These are phyloP conservation scores for Globisporangium echinulatum DNA, from an alignment of 352 stramenopile genomes.

Conservation along the genomic window DNA sequence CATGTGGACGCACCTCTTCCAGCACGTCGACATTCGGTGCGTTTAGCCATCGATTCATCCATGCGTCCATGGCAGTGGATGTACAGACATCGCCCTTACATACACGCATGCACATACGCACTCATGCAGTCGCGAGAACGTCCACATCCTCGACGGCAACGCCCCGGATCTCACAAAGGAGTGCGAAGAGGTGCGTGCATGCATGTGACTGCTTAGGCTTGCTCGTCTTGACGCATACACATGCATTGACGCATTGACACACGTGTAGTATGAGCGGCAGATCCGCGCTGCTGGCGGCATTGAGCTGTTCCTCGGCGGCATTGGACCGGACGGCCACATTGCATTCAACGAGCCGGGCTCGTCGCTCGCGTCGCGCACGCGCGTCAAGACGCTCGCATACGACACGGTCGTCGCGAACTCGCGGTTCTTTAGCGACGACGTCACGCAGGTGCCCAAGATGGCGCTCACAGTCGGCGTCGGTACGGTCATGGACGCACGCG, in stretches of 20 bases:
- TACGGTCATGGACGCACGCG: slow-evolving; percentile 82
- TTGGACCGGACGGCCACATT: slow-evolving; percentile 91
- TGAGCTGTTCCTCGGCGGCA: slow-evolving; percentile 89
- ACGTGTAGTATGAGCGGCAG: slow-evolving; percentile 69
- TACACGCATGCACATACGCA: neutral
- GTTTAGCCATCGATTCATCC: slow-evolving; percentile 4
- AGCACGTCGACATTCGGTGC: slow-evolving; percentile 85
- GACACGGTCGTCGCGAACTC: slow-evolving; percentile 88
- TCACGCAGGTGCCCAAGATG: slow-evolving; percentile 84
- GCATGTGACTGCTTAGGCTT: neutral
- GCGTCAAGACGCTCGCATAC: slow-evolving; percentile 88
- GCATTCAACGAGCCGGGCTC: slow-evolving; percentile 90
- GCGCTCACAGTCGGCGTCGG: slow-evolving; percentile 85
- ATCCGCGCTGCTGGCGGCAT: slow-evolving; percentile 82
- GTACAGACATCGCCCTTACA: too few relatives aligned
- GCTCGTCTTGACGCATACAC: neutral
- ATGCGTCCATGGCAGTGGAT: neutral
- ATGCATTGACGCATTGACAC: neutral
- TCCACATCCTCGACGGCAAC: slow-evolving; percentile 86
- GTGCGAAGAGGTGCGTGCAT: slow-evolving; percentile 40
- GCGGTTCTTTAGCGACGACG: slow-evolving; percentile 80
- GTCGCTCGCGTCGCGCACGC: slow-evolving; percentile 71
- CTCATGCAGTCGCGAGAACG: slow-evolving; percentile 57
- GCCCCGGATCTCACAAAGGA: slow-evolving; percentile 67
- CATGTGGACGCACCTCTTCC: slow-evolving; percentile 88